Evolutionary conservation across 179 eudicot species (phyloP).

Genomic region (Vitellaria paradoxa): DNA sequence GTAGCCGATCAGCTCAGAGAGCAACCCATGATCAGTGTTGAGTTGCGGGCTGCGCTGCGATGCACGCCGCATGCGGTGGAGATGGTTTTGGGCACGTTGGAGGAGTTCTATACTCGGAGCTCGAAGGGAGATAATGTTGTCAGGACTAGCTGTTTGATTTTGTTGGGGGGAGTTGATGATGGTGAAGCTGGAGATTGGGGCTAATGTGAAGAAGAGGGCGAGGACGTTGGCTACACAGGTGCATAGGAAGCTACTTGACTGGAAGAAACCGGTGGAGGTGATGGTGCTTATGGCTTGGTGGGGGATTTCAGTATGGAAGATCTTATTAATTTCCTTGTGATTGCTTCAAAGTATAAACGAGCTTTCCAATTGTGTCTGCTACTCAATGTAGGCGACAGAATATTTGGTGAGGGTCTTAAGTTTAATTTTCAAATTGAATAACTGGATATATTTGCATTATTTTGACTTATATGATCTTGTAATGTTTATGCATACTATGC

Average conservation of each 20-base stretch:
- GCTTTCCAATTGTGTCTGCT: constrained; percentile 21
- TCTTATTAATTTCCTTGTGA: constrained; percentile 23
- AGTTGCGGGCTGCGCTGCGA: constrained; percentile 30
- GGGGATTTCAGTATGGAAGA: constrained; percentile 20
- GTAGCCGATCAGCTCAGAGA: constrained; percentile 21
- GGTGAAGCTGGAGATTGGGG: constrained; percentile 18
- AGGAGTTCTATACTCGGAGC: constrained; percentile 21
- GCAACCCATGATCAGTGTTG: constrained; percentile 16
- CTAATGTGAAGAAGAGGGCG: constrained; percentile 29
- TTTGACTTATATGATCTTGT: no score
- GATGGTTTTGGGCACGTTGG: constrained; percentile 38
- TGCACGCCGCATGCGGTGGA: constrained; percentile 27
- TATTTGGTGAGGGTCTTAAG: constrained; percentile 28
- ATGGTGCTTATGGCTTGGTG: constrained; percentile 27
- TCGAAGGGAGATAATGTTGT: neutral
- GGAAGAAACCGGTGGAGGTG: constrained; percentile 15
- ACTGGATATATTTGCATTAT: no score
- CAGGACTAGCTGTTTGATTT: constrained; percentile 23
- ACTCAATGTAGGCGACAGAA: constrained; percentile 21
- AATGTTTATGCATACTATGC: no score
- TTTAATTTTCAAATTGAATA: neutral
- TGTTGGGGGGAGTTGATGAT: constrained; percentile 37
- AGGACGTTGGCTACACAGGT: constrained; percentile 29
- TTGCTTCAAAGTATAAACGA: constrained; percentile 10
- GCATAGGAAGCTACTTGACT: constrained; percentile 20